Evolutionary conservation across 1,284 basidiomycete species (phyloP).

Genomic region (Boletellus deceptivus): DNA sequence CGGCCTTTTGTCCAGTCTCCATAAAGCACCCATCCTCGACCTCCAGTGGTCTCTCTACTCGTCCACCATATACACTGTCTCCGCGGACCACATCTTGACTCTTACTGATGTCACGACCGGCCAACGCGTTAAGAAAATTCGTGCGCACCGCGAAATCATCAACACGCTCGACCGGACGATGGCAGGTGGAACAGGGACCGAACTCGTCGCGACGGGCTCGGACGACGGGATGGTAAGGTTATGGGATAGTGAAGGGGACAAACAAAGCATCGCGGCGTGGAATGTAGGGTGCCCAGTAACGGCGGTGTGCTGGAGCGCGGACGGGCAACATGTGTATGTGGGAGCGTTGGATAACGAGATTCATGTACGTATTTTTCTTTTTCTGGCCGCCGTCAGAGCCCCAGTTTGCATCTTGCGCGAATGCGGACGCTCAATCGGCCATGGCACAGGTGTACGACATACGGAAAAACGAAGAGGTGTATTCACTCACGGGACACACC

Average conservation of each 20-base stretch:
- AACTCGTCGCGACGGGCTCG: conserved; percentile 80
- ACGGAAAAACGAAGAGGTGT: conserved; percentile 76
- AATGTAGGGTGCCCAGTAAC: conserved; percentile 87
- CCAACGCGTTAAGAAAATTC: conserved; percentile 68
- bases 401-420: too few relatives aligned
- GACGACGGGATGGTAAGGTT: conserved; percentile 88
- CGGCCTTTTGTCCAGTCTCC: conserved; percentile 67
- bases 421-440: conserved; percentile 1
- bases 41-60: conserved; percentile 78
- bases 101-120: conserved; percentile 78
- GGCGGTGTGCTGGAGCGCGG: conserved; percentile 88
- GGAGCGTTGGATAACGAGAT: conserved; percentile 92
- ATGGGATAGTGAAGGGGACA: conserved; percentile 83
- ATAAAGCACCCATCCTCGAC: conserved; percentile 79
- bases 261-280: conserved; percentile 75
- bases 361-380: conserved; percentile 57
- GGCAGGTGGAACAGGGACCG: conserved; percentile 75
- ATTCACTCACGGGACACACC: conserved; percentile 74
- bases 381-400: not conserved
- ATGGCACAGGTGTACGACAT: conserved; percentile 75
- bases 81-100: conserved; percentile 79
- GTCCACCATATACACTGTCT: conserved; percentile 72
- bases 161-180: conserved; percentile 85
- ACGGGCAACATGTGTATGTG: conserved; percentile 84
- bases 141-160: conserved; percentile 86